Percentiles rank a stretch among this genome's conserved stretches.
Conservation (phyloP, 2,329 filamentous ascomycete genomes). For the Exophiala phaeomuriformis region DNA sequence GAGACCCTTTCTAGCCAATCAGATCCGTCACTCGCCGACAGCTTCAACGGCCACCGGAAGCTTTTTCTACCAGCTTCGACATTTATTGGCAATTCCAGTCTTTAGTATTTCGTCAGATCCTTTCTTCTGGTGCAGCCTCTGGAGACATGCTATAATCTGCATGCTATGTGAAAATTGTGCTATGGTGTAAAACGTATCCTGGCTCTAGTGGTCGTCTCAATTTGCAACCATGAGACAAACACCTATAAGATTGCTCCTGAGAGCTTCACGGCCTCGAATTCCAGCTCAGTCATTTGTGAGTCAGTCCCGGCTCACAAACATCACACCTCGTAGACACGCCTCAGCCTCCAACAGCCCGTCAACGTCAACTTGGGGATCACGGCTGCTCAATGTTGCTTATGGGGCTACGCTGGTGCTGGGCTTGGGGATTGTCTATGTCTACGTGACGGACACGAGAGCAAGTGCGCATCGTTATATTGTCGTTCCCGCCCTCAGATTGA, state of each 20-base stretch:
- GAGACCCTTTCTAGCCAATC: neutral
- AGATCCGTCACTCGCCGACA: neutral
- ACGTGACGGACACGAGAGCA: constrained; percentile 67
- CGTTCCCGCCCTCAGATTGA: constrained; percentile 39
- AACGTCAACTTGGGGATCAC: constrained; percentile 33
- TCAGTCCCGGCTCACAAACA: neutral
- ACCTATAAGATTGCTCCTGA: constrained; percentile 5
- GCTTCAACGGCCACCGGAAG: neutral
- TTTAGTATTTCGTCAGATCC: too few species aligned
- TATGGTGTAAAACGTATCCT: neutral
- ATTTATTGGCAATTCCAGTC: neutral
- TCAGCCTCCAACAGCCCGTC: constrained; percentile 20
- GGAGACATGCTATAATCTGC: too few species aligned
- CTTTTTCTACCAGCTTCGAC: neutral
- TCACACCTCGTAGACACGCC: constrained; percentile 14
- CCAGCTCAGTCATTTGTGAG: neutral
- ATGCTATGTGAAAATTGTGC: neutral
- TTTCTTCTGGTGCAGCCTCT: too few species aligned
- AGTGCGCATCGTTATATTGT: constrained; percentile 62
- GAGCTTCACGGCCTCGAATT: constrained; percentile 5
- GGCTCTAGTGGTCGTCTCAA: neutral
- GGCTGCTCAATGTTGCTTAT: constrained; percentile 45
- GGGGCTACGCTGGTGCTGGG: constrained; percentile 49
- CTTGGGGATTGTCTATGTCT: constrained; percentile 52
- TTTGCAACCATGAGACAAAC: constrained; percentile 5